phyloP scores from a whole-genome alignment of 2,329 filamentous ascomycete genomes.

The Colletotrichum kahawae region DNA sequence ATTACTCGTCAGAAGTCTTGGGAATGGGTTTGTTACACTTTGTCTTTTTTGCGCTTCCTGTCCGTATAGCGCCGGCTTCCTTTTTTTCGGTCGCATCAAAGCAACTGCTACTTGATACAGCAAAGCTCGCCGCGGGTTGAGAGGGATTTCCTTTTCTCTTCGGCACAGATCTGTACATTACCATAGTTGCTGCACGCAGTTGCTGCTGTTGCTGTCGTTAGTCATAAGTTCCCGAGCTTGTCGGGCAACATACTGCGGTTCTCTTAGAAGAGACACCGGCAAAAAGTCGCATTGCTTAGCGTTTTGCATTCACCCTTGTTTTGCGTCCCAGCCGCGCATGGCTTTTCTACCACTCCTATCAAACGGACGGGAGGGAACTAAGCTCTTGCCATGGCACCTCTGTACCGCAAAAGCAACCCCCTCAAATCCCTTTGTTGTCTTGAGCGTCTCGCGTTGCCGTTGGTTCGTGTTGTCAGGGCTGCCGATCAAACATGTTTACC shows the following conservation, averaged over 20 bases:
- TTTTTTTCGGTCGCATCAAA: conserved; percentile 35
- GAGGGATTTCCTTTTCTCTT: conserved; percentile 37
- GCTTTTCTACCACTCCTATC: neutral
- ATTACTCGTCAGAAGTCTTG: conserved; percentile 25
- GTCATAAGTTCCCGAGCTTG: conserved; percentile 17
- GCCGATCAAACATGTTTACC: conserved; percentile 22
- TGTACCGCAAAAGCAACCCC: conserved; percentile 15
- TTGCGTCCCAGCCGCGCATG: conserved; percentile 22
- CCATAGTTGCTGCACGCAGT: conserved; percentile 48
- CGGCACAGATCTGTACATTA: conserved; percentile 61
- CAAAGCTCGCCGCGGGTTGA: conserved; percentile 40
- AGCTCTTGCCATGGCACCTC: conserved; percentile 5
- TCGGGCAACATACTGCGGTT: conserved; percentile 14
- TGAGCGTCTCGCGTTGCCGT: conserved; percentile 16
- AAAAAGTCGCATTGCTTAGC: conserved; percentile 25
- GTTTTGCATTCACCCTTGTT: conserved; percentile 22
- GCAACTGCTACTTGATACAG: conserved; percentile 40
- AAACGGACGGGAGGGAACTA: neutral
- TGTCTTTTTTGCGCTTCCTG: conserved; percentile 23
- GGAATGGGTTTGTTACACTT: conserved; percentile 36
- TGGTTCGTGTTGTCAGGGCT: conserved; percentile 7
- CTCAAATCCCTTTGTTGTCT: conserved; percentile 6
- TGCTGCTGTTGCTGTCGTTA: conserved; percentile 40
- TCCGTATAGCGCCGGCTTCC: conserved; percentile 20
- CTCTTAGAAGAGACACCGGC: conserved; percentile 23